Conservation (phyloP, 192 early-diverging fungal genomes). For the Coemansia sp. region DNA sequence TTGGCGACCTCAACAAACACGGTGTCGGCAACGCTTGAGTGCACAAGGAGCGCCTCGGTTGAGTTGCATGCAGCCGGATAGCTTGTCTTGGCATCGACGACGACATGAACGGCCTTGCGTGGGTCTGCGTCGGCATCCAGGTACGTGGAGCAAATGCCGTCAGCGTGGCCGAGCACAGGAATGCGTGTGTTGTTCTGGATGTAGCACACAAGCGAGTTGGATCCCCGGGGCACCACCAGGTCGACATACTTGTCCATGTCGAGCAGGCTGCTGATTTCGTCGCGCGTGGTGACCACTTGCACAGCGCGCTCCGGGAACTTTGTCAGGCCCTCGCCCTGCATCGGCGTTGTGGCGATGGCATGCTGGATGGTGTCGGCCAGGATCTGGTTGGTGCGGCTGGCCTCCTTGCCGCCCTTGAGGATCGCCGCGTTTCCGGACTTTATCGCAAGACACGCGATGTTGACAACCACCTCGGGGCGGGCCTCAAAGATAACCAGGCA, state of each 20-base stretch:
- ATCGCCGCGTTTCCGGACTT: conserved; percentile 98
- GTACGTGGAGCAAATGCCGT: conserved; percentile 93
- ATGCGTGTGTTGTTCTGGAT: conserved; percentile 95
- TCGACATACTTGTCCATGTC: conserved; percentile 92
- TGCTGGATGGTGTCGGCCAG: conserved; percentile 76
- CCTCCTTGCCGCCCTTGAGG: conserved; percentile 96
- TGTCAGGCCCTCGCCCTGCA: conserved; percentile 23
- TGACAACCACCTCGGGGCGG: conserved; percentile 97
- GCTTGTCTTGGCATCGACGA: conserved; percentile 91
- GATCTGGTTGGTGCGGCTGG: conserved; percentile 72
- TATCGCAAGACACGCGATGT: conserved; percentile 91
- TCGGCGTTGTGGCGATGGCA: conserved; percentile 63
- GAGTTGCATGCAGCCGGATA: conserved; percentile 97
- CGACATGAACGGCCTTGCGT: conserved; percentile 72
- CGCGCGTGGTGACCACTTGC: conserved; percentile 86
- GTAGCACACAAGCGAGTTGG: conserved; percentile 85
- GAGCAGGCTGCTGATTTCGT: conserved; percentile 83
- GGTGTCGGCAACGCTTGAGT: conserved; percentile 52
- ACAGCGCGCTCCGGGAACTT: conserved; percentile 70
- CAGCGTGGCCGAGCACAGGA: conserved; percentile 98
- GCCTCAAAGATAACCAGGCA: conserved; percentile 98
- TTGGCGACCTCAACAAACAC: conserved; percentile 58
- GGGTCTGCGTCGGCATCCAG: conserved; percentile 81
- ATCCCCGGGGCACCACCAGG: conserved; percentile 93
- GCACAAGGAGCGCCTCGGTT: conserved; percentile 90